A percentile compares a stretch with the other conserved stretches of the same genome.
Conservation (phyloP, 2,329 filamentous ascomycete genomes). For the Plenodomus lindquistii region DNA sequence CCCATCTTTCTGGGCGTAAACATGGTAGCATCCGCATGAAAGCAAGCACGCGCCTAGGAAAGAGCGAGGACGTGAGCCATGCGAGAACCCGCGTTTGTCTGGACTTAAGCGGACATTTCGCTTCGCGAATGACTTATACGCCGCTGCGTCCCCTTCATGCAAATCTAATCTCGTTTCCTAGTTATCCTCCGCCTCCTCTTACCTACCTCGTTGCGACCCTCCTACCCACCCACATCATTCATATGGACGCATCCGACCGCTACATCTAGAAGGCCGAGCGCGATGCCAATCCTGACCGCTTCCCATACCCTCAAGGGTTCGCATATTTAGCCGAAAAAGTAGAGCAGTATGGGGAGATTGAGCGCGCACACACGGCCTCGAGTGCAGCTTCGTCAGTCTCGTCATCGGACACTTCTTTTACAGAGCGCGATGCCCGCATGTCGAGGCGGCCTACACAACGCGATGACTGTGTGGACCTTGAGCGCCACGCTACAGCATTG, state of each 20-base stretch:
- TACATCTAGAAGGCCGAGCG: conserved; percentile 59
- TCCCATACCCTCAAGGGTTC: conserved; percentile 40
- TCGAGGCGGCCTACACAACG: conserved; percentile 66
- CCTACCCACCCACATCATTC: background rate
- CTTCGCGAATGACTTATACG: background rate
- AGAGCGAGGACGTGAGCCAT: conserved; percentile 7
- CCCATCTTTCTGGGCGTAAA: background rate
- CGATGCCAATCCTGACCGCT: conserved; percentile 55
- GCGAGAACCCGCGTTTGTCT: conserved; percentile 11
- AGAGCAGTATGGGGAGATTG: conserved; percentile 53
- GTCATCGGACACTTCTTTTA: conserved; percentile 45
- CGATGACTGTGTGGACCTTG: conserved; percentile 59
- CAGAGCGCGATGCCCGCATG: conserved; percentile 53
- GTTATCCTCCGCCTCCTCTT: background rate
- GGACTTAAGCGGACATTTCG: conserved; percentile 1
- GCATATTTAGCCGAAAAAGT: conserved; percentile 38
- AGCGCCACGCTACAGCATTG: conserved; percentile 70
- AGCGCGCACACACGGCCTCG: conserved; percentile 61
- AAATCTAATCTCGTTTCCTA: background rate
- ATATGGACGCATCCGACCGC: conserved; percentile 59
- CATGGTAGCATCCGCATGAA: background rate
- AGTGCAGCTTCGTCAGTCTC: conserved; percentile 47
- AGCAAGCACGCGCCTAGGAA: too few relatives aligned
- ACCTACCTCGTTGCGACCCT: conserved; percentile 1
- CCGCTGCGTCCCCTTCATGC: background rate